A percentile compares a stretch with the other conserved stretches of the same genome.
phyloP scores from a whole-genome alignment of 495 filamentous ascomycete species.

The Penicillium waksmanii region DNA sequence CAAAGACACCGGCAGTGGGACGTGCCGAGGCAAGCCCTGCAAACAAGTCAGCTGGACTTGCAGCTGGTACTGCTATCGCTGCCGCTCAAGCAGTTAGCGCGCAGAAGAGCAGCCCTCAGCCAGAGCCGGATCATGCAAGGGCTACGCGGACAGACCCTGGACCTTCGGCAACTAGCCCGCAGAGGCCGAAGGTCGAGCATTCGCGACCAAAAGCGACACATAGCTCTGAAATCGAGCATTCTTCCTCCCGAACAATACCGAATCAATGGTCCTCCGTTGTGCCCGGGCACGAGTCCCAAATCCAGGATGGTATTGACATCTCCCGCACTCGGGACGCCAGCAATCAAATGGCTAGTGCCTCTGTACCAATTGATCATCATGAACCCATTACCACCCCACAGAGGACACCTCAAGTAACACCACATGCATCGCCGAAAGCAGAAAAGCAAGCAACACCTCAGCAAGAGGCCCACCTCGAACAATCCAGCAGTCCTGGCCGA shows the following conservation, averaged over 20 bases:
- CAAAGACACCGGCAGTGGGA: conserved; percentile 37
- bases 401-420: conserved; percentile 12
- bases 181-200: conserved; percentile 6
- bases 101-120: conserved; percentile 18
- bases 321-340: conserved; percentile 8
- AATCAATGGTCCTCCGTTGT: conserved; percentile 65
- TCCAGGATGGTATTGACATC: conserved; percentile 10
- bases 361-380: conserved; percentile 18
- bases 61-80: conserved; percentile 43
- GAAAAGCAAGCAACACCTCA: conserved; percentile 20
- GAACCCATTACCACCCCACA: conserved; percentile 19
- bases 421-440: conserved; percentile 14
- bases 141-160: conserved; percentile 10
- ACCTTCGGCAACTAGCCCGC: not conserved
- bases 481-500: conserved; percentile 65
- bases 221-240: conserved; percentile 11
- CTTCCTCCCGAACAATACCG: conserved; percentile 26
- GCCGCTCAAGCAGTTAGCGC: conserved; percentile 35
- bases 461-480: conserved; percentile 25
- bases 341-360: conserved; percentile 15
- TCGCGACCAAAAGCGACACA: not conserved
- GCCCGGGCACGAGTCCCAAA: conserved; percentile 37
- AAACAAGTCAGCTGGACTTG: conserved; percentile 35
- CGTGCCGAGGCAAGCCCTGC: conserved; percentile 49
- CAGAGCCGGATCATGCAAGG: conserved; percentile 12